These are phyloP conservation scores for Basipetospora sp. DNA, from an alignment of 2,329 filamentous ascomycete species.

Conservation along the genomic window DNA sequence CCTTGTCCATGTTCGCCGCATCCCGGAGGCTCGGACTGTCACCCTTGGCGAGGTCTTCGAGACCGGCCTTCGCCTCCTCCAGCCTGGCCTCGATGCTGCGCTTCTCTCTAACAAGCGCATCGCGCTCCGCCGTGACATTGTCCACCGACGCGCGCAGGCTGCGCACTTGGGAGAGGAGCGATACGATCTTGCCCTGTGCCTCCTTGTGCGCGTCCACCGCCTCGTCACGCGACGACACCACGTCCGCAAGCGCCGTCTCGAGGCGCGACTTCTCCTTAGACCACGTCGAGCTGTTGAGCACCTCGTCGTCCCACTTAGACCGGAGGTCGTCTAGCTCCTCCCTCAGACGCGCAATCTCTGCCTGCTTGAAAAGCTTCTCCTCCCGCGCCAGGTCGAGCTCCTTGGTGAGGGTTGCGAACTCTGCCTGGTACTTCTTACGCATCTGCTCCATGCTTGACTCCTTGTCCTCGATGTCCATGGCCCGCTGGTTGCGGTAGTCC, in stretches of 20 bases:
- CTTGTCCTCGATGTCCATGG: slow-evolving; percentile 93
- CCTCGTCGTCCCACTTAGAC: slow-evolving; percentile 95
- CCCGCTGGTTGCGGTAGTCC: slow-evolving; percentile 87
- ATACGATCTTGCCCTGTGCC: slow-evolving; percentile 83
- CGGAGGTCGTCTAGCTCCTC: slow-evolving; percentile 91
- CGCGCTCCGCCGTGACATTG: slow-evolving; percentile 71
- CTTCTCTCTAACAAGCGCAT: slow-evolving; percentile 76
- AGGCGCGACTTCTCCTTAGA: slow-evolving; percentile 92
- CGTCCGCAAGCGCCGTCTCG: slow-evolving; percentile 75
- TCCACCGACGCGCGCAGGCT: slow-evolving; percentile 71
- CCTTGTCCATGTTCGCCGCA: slow-evolving; percentile 74
- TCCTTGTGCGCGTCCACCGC: slow-evolving; percentile 87
- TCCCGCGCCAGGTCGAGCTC: slow-evolving; percentile 90
- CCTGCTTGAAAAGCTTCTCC: slow-evolving; percentile 70
- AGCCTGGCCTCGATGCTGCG: slow-evolving; percentile 72
- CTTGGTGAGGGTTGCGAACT: slow-evolving; percentile 76
- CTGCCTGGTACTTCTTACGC: slow-evolving; percentile 88
- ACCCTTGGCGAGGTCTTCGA: slow-evolving; percentile 75
- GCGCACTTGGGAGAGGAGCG: slow-evolving; percentile 77
- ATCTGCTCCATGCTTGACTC: slow-evolving; percentile 94
- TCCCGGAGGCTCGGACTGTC: slow-evolving; percentile 80
- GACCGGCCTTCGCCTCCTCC: slow-evolving; percentile 70
- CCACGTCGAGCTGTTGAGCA: slow-evolving; percentile 94
- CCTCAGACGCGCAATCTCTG: slow-evolving; percentile 75
- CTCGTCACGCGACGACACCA: slow-evolving; percentile 84